Conservation (phyloP, 495 filamentous ascomycete species). For the Cercophora samala region DNA sequence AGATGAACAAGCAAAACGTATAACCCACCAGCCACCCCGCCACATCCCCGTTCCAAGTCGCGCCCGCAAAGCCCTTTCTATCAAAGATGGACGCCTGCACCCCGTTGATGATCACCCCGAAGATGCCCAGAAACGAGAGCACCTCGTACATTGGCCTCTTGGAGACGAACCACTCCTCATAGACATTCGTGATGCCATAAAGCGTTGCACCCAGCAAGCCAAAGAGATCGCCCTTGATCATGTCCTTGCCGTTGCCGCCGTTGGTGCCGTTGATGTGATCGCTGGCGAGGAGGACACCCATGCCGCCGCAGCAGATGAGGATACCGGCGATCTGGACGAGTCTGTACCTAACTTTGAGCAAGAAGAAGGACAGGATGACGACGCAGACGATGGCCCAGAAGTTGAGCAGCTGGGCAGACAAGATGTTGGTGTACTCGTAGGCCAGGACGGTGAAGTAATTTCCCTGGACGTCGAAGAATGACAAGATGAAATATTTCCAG, state of each 20-base stretch:
- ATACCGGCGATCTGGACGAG: slow-evolving; percentile 79
- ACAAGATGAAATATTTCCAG: slow-evolving; percentile 92
- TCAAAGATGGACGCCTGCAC: slow-evolving; percentile 89
- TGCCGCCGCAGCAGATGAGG: slow-evolving; percentile 84
- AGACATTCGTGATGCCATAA: slow-evolving; percentile 87
- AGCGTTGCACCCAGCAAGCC: slow-evolving; percentile 82
- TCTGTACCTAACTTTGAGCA: slow-evolving; percentile 87
- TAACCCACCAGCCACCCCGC: slow-evolving; percentile 83
- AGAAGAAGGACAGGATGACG: slow-evolving; percentile 74
- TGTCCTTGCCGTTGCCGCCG: slow-evolving; percentile 59
- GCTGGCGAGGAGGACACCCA: slow-evolving; percentile 81
- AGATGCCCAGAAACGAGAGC: slow-evolving; percentile 83
- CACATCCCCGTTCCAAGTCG: slow-evolving; percentile 65
- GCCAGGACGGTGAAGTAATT: slow-evolving; percentile 97
- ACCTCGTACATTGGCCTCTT: slow-evolving; percentile 90
- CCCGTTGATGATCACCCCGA: slow-evolving; percentile 87
- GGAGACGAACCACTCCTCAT: slow-evolving; percentile 89
- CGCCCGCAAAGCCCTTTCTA: slow-evolving; percentile 61
- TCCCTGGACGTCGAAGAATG: slow-evolving; percentile 90
- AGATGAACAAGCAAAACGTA: slow-evolving; percentile 74
- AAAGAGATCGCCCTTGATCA: slow-evolving; percentile 90
- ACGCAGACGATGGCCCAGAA: slow-evolving; percentile 98
- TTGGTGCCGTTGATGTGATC: slow-evolving; percentile 77
- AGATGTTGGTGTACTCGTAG: slow-evolving; percentile 86
- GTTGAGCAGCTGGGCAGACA: slow-evolving; percentile 92